Evolutionary conservation across 345 rosid species (phyloP).

Genomic region (Hibiscus trionum): DNA sequence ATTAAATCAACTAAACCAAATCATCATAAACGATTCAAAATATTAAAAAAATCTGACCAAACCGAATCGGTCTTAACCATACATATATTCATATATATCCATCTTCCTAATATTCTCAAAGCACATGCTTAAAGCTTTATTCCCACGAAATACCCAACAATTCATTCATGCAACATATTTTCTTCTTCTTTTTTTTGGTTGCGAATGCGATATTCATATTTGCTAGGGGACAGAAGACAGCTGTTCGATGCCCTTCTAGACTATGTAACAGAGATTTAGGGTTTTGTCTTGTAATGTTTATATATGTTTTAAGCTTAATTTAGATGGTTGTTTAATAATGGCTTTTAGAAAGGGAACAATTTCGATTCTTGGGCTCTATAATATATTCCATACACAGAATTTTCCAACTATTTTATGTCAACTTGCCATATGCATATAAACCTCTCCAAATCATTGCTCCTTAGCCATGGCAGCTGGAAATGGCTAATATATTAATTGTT

Average conservation of each 20-base stretch:
- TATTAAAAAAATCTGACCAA: too few relatives aligned
- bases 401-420: not conserved
- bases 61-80: not conserved
- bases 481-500: not conserved
- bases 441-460: not conserved
- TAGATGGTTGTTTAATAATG: not conserved
- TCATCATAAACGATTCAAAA: too few relatives aligned
- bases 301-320: not conserved
- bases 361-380: not conserved
- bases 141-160: not conserved
- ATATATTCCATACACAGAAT: not conserved
- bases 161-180: not conserved
- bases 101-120: not conserved
- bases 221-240: not conserved
- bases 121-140: not conserved
- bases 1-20: too few relatives aligned
- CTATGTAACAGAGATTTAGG: not conserved
- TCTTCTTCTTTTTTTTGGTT: not conserved
- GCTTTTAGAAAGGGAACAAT: not conserved
- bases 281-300: not conserved
- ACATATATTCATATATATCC: not conserved
- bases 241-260: not conserved
- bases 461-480: not conserved
- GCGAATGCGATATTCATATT: not conserved
- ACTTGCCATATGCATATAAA: not conserved